phyloP scores from a whole-genome alignment of 179 eudicot genomes.

The Silene noctiflora region DNA sequence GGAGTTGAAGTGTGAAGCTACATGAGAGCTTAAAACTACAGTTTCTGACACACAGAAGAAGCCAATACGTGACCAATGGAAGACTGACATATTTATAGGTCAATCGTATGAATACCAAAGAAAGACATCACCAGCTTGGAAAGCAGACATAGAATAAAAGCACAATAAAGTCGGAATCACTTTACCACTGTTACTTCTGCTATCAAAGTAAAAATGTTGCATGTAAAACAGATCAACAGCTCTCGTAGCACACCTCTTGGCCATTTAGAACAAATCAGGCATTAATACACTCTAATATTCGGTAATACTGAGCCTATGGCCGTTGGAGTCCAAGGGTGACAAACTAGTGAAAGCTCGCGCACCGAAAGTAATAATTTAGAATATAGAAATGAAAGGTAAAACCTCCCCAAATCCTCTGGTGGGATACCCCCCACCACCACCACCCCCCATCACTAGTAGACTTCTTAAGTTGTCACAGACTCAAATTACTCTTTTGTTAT shows the following conservation, averaged over 20 bases:
- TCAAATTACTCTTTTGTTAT: neutral
- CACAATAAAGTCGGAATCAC: neutral
- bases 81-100: no score
- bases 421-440: neutral
- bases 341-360: no score
- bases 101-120: no score
- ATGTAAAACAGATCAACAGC: neutral
- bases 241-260: neutral
- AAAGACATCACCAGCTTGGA: neutral
- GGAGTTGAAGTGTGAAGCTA: neutral
- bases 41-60: no score
- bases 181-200: neutral
- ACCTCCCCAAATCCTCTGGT: neutral
- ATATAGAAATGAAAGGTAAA: neutral
- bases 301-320: no score
- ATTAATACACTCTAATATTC: no score
- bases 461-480: neutral
- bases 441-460: neutral
- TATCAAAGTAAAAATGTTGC: neutral
- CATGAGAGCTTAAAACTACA: no score
- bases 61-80: no score
- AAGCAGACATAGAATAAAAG: neutral
- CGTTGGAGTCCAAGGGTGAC: no score
- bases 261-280: neutral
- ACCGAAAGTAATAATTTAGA: neutral